phyloP scores from a whole-genome alignment of 306 rosid genomes.

The Begonia peltatifolia region DNA sequence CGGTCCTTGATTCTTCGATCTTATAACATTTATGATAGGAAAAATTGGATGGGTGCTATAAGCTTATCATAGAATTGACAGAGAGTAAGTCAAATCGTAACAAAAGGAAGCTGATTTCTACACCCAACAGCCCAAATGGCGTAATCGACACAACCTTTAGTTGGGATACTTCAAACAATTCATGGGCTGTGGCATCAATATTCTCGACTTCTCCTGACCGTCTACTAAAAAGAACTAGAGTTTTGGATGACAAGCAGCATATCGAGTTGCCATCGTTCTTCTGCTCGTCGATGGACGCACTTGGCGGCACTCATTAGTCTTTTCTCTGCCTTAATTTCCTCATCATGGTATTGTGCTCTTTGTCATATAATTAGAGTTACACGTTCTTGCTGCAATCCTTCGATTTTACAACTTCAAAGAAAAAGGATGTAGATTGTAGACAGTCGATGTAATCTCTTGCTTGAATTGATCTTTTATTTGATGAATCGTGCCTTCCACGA shows the following conservation, averaged over 20 bases:
- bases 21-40: conserved; percentile 32
- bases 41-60: conserved; percentile 49
- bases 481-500: no score
- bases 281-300: conserved; percentile 12
- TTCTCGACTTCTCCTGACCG: conserved; percentile 32
- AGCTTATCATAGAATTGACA: conserved; percentile 29
- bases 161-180: conserved; percentile 49
- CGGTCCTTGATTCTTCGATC: background rate
- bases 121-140: conserved; percentile 46
- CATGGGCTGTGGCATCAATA: conserved; percentile 37
- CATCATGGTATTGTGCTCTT: conserved; percentile 24
- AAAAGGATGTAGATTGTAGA: no score
- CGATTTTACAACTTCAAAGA: no score
- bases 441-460: no score
- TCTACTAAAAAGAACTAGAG: conserved; percentile 24
- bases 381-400: conserved; percentile 3
- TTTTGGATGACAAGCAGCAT: conserved; percentile 42
- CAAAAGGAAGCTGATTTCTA: conserved; percentile 34
- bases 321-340: conserved; percentile 22
- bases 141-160: conserved; percentile 47
- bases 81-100: conserved; percentile 19
- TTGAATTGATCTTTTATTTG: no score
- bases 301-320: conserved; percentile 43
- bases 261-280: conserved; percentile 1
- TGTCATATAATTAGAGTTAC: conserved; percentile 21